phyloP scores from a whole-genome alignment of 2,329 filamentous ascomycete species.

The Didymella sp. region DNA sequence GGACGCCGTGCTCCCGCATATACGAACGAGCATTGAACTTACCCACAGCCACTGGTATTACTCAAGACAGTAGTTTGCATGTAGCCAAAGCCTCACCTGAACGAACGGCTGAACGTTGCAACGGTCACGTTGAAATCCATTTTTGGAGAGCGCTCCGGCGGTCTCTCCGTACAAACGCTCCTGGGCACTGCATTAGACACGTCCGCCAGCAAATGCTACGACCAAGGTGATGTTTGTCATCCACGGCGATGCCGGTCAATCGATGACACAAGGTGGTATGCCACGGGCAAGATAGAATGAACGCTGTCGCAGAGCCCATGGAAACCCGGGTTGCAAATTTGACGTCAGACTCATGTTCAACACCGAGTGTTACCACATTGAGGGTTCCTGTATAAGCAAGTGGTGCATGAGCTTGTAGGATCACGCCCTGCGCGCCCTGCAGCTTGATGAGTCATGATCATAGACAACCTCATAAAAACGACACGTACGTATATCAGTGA shows the following conservation, averaged over 20 bases:
- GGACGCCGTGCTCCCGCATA: conserved; percentile 2
- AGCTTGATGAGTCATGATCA: conserved; percentile 15
- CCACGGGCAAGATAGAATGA: background rate
- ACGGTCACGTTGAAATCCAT: background rate
- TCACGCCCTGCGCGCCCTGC: conserved; percentile 11
- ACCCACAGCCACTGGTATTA: background rate
- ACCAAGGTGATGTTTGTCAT: background rate
- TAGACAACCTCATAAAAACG: background rate
- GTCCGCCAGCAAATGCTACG: background rate
- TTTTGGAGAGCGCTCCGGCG: background rate
- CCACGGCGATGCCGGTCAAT: background rate
- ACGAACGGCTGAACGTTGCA: background rate
- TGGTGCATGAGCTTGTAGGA: background rate
- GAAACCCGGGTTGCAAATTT: background rate
- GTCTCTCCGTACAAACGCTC: background rate
- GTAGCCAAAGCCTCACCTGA: conserved; percentile 4
- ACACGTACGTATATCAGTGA: background rate
- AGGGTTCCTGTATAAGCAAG: background rate
- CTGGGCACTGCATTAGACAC: background rate
- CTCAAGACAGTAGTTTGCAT: background rate
- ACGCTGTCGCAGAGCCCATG: background rate
- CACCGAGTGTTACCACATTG: background rate
- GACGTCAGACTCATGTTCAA: conserved; percentile 4
- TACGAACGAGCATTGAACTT: conserved; percentile 2
- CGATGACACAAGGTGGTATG: background rate